Base-by-base conservation (phyloP, 495 filamentous ascomycete genomes). In the Massariosphaeria phaeospora region DNA sequence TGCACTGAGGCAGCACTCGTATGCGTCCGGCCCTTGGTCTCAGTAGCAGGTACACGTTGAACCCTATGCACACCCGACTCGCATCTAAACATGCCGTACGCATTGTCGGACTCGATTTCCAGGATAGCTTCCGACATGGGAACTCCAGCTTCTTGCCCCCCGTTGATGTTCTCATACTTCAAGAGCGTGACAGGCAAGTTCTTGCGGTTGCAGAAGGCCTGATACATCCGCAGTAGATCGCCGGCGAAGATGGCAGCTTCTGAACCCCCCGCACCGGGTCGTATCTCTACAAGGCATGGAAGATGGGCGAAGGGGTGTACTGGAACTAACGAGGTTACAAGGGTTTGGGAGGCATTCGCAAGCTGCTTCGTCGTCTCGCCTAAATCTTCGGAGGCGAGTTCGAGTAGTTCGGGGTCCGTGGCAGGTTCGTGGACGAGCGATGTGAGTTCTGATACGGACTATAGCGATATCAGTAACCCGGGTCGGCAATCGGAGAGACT, bases 41-140 rank as follows among this genome's bases (percentile, higher is more conserved):
- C 93, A 5, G 93, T 98, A 1, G 83, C 80, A 0, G 93, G 93
- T 0, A 97, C 84, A 18, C 93, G 81, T 74, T 98, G 93, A 1
- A 98, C 93, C 7, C 93, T 78, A 67, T 98, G 93, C 41, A 98
- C 91, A 15, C 93, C 93, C 5, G 91, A 86, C 69, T 98, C 93
- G 42, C 83, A 85, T 46, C 89, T 79, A 55, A 98, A 76, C 7
- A 78, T 63, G 35, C 81, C 86, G 67, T 95, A 98, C 8, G 91
- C 82, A 3, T 88, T 87, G 1, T 79, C 68, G 13, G 76, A 76
- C 46, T 85, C 79, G n/a, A 98, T 73, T 68, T 96, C 91, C 18
- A 98, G 77, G 17, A 96, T 80, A 13, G 86, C 93, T 73, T 98
- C 93, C 52, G 79, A 78, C 12, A 96, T 70, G 4, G 84, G 77